phyloP scores from a whole-genome alignment of 768 basidiomycete species.

The Pilatotrama ljubarskyi region DNA sequence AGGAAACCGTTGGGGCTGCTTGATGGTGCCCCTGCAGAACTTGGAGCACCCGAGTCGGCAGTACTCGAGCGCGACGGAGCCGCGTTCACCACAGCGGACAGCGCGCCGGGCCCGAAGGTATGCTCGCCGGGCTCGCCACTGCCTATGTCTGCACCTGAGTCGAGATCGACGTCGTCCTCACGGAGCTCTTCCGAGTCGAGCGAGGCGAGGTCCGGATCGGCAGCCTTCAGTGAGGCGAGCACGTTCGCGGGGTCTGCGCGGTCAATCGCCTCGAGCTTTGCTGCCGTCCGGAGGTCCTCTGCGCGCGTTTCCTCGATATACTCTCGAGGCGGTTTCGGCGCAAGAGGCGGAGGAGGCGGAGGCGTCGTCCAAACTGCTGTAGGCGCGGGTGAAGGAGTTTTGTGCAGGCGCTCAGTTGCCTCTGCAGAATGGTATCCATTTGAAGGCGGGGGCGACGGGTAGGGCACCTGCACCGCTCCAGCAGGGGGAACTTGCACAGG shows the following conservation, averaged over 20 bases:
- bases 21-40: neutral
- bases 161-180: neutral
- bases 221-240: conserved; percentile 24
- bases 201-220: conserved; percentile 18
- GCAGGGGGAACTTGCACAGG: neutral
- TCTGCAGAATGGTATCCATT: conserved; percentile 14
- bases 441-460: conserved; percentile 21
- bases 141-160: neutral
- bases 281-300: conserved; percentile 62
- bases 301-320: conserved; percentile 83
- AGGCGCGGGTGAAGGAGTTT: neutral
- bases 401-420: neutral
- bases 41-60: neutral
- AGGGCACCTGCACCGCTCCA: conserved; percentile 3
- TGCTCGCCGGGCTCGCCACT: conserved; percentile 15
- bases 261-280: conserved; percentile 31
- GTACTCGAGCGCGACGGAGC: conserved; percentile 1
- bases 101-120: conserved; percentile 25
- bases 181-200: too few species aligned
- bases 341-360: conserved; percentile 64
- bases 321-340: conserved; percentile 74
- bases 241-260: conserved; percentile 23
- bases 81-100: conserved; percentile 13
- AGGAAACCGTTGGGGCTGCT: conserved; percentile 4
- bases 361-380: conserved; percentile 19